Conservation (phyloP, 1,284 basidiomycete species). For the Puccinia coronata region DNA sequence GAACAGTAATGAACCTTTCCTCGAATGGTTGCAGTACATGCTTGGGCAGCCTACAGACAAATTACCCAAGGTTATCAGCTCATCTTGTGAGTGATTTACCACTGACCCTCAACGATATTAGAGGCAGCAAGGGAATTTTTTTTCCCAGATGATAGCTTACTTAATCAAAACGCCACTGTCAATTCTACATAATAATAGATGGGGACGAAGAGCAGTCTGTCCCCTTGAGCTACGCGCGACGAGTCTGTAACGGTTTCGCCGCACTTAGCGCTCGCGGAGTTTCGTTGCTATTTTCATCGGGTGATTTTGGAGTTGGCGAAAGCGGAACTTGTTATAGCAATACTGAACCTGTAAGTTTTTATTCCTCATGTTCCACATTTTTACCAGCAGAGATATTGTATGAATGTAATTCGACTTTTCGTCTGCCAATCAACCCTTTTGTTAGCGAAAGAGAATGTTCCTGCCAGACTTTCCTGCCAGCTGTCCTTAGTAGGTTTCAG, state of each 20-base stretch:
- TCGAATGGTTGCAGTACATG: constrained; percentile 47
- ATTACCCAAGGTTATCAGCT: constrained; percentile 46
- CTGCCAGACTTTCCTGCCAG: constrained; percentile 38
- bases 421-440: not conserved
- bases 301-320: constrained; percentile 53
- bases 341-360: constrained; percentile 12
- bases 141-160: not conserved
- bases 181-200: constrained; percentile 15
- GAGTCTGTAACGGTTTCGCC: constrained; percentile 59
- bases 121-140: not conserved
- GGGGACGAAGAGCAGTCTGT: constrained; percentile 54
- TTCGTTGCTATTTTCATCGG: constrained; percentile 60
- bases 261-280: constrained; percentile 60
- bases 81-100: constrained; percentile 42
- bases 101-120: too few relatives aligned
- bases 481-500: constrained; percentile 46
- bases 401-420: not conserved
- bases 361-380: not conserved
- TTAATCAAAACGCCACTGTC: not conserved
- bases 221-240: constrained; percentile 50
- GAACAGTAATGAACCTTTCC: constrained; percentile 45
- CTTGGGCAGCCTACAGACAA: constrained; percentile 6
- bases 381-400: not conserved
- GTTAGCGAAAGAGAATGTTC: constrained; percentile 4
- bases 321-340: constrained; percentile 30